Evolutionary conservation across 1,284 basidiomycete species (phyloP), one percentile per base, ranked within the genome.

Genomic region (Mycena citricolor): DNA sequence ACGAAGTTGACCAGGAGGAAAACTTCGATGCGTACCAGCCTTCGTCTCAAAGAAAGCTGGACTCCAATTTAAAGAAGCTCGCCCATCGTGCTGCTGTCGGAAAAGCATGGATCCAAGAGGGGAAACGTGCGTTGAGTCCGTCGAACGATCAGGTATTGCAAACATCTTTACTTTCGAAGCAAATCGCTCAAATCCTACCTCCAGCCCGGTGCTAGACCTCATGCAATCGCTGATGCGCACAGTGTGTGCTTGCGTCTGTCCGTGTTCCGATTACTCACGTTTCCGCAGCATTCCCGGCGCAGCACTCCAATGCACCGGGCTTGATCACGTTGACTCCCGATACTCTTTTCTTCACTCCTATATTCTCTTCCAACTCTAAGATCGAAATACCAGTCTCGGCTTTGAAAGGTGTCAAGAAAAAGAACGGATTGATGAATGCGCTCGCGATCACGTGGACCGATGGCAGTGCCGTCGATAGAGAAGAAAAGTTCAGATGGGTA

Each of bases 401-500:
- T 38, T 60, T 86, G 47, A 71, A 68, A 31, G 71, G 75, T 33
- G 76, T 83, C 34, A 83, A 76, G 69, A 83, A 79, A 62, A 67
- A 66, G 17, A n/a, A n/a, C 23, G 74, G 74, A 6, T 49, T 76
- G 12, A 57, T 79, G 51, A 75, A 73, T 56, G 79, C 80, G 1
- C 57, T 85, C 19, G 61, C 65, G n/a, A 56, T 83, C 16, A 61
- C 61, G 36, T 80, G 74, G 73, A 47, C 44, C n/a, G 61, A 67
- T 7, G 57, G 5, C 56, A 19, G 41, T 17, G 42, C 32, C 8
- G 25, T 26, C 38, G 65, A 68, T 39, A 69, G 64, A 40, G 71
- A 75, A 39, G 80, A 77, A 44, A 76, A 65, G 53, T 84, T 86
- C 57, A 51, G 65, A 17, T 81, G 79, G 75, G 71, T 85, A 32